Conservation (phyloP, 306 rosid genomes). For the Lathyrus sativus region DNA sequence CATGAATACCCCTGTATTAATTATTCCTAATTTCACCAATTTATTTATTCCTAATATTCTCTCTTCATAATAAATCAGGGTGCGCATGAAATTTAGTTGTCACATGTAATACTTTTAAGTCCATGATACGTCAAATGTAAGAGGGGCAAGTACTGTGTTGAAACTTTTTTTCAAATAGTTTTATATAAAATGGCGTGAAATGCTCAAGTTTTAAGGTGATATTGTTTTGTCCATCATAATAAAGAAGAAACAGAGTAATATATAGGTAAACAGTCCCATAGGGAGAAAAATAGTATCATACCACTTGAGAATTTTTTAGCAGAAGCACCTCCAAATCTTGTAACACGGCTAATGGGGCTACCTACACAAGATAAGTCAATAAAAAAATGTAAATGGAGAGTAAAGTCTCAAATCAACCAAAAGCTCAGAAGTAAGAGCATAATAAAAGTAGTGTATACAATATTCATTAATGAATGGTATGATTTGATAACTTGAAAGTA, state of each 20-base stretch:
- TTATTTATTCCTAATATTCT: too few relatives aligned
- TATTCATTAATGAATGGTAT: too few relatives aligned
- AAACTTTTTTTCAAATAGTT: conserved; percentile 2
- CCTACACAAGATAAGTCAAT: conserved; percentile 57
- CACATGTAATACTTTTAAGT: conserved; percentile 1
- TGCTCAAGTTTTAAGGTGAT: background rate
- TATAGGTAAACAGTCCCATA: conserved; percentile 15
- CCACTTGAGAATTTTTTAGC: conserved; percentile 74
- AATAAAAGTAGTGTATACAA: conserved; percentile 2
- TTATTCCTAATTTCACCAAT: too few relatives aligned
- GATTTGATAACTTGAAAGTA: too few relatives aligned
- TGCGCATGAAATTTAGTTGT: too few relatives aligned
- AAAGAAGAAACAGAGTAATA: conserved; percentile 19
- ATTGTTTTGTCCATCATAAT: background rate
- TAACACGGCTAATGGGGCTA: conserved; percentile 64
- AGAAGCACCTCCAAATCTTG: conserved; percentile 80
- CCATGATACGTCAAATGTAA: conserved; percentile 8
- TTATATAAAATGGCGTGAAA: background rate
- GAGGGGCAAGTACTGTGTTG: background rate
- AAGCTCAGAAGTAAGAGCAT: conserved; percentile 27
- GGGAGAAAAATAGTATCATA: conserved; percentile 39
- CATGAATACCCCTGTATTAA: too few relatives aligned
- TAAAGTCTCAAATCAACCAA: conserved; percentile 28
- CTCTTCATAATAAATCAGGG: too few relatives aligned
- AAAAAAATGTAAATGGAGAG: conserved; percentile 15